Evolutionary conservation across 1,139 yeast species (phyloP).

Genomic region (Meyerozyma carpophila): DNA sequence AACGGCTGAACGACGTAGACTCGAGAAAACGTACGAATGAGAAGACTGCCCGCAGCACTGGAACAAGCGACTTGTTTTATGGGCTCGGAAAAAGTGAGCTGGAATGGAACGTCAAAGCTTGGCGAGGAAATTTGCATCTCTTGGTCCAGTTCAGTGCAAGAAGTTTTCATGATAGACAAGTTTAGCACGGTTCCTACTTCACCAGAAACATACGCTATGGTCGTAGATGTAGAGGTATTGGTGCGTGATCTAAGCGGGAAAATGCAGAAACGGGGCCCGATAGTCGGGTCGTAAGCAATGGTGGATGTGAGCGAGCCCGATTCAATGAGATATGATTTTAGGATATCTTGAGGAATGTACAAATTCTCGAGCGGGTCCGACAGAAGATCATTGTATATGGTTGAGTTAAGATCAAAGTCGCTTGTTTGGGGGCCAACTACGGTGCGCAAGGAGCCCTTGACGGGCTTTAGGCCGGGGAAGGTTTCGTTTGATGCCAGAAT

Average conservation of each 20-base stretch:
- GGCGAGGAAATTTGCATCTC: conserved; percentile 8
- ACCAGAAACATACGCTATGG: conserved; percentile 33
- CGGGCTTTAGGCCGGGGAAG: neutral
- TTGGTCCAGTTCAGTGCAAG: conserved; percentile 3
- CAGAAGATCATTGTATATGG: conserved; percentile 9
- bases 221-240: conserved; percentile 6
- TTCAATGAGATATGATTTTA: conserved; percentile 1
- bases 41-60: conserved; percentile 7
- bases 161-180: conserved; percentile 15
- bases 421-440: conserved; percentile 8
- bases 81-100: conserved; percentile 24
- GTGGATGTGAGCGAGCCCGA: conserved; percentile 12
- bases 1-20: conserved; percentile 17
- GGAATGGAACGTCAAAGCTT: conserved; percentile 15
- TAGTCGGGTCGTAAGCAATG: conserved; percentile 35
- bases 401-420: conserved; percentile 9
- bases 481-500: neutral
- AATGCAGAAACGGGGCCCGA: conserved; percentile 19
- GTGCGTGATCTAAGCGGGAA: conserved; percentile 15
- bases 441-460: conserved; percentile 2
- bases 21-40: conserved; percentile 21
- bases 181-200: conserved; percentile 22
- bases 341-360: conserved; percentile 1
- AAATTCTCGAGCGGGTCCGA: conserved; percentile 3
- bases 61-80: conserved; percentile 33